These are phyloP conservation scores for Pyricularia sp. DNA, from an alignment of 2,329 filamentous ascomycete species.

Conservation along the genomic window DNA sequence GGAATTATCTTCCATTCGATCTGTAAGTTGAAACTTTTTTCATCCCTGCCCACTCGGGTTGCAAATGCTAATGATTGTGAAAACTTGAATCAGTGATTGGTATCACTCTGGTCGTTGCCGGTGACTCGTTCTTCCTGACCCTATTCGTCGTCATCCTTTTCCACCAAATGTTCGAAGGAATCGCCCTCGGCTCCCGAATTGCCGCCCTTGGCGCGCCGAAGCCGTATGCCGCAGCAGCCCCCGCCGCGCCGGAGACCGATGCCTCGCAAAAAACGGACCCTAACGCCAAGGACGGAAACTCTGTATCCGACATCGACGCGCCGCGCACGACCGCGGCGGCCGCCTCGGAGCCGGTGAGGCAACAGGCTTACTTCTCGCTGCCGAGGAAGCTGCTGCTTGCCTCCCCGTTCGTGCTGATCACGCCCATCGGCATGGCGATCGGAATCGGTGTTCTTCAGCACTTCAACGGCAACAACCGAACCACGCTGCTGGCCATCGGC, in stretches of 20 bases:
- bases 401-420: constrained; percentile 57
- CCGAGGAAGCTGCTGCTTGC: constrained; percentile 52
- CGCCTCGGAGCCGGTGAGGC: constrained; percentile 4
- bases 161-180: constrained; percentile 70
- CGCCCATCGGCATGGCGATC: constrained; percentile 72
- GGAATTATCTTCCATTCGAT: constrained; percentile 70
- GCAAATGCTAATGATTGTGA: background rate
- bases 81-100: constrained; percentile 42
- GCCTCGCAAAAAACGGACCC: background rate
- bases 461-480: constrained; percentile 65
- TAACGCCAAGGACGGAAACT: background rate
- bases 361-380: constrained; percentile 21
- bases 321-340: background rate
- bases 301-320: constrained; percentile 4
- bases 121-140: constrained; percentile 44
- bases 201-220: constrained; percentile 39
- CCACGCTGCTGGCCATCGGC: constrained; percentile 61
- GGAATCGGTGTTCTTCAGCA: constrained; percentile 60
- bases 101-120: constrained; percentile 51
- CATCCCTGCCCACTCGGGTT: background rate
- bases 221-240: constrained; percentile 5
- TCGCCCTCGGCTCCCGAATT: constrained; percentile 64
- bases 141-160: constrained; percentile 64
- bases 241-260: constrained; percentile 6
- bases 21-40: constrained; percentile 28